Percentiles rank a stretch among this genome's conserved stretches.
phyloP scores from a whole-genome alignment of 129 eudicot species.

The Kitagawia praeruptora region DNA sequence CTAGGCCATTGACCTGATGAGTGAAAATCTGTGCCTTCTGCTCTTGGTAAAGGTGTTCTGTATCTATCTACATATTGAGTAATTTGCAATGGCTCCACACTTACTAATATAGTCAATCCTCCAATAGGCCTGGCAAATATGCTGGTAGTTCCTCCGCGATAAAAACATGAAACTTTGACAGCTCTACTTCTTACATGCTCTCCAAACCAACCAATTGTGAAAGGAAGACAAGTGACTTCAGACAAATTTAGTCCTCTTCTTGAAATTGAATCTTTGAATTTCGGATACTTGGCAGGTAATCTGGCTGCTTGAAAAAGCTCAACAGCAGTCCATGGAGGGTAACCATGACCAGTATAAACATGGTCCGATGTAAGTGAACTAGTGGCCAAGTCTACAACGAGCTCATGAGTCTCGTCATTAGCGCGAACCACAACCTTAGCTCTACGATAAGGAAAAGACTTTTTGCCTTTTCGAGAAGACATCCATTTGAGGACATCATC shows the following conservation, averaged over 20 bases:
- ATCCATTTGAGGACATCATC: constrained; percentile 44
- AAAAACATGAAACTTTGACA: constrained; percentile 58
- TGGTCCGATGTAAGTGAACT: constrained; percentile 39
- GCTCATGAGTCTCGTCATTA: constrained; percentile 47
- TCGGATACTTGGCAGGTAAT: constrained; percentile 28
- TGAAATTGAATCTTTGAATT: constrained; percentile 40
- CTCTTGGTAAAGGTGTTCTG: constrained; percentile 39
- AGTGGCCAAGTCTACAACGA: constrained; percentile 39
- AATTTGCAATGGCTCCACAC: constrained; percentile 43
- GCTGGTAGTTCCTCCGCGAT: constrained; percentile 58
- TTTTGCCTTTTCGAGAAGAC: constrained; percentile 27
- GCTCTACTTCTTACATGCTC: constrained; percentile 39
- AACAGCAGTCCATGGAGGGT: constrained; percentile 46
- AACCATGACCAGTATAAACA: constrained; percentile 61
- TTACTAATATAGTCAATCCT: constrained; percentile 53
- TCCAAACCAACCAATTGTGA: constrained; percentile 83
- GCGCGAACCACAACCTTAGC: constrained; percentile 58
- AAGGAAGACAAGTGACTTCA: constrained; percentile 66
- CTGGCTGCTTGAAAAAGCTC: constrained; percentile 58
- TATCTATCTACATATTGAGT: constrained; percentile 21
- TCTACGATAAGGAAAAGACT: constrained; percentile 46
- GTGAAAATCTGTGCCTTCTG: constrained; percentile 51
- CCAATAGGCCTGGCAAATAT: constrained; percentile 74
- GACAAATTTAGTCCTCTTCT: constrained; percentile 61
- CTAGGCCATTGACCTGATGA: constrained; percentile 21